Percentiles rank a stretch among this genome's conserved stretches.
Evolutionary conservation across 768 basidiomycete species (phyloP).

Genomic region (Amanita molliuscula): DNA sequence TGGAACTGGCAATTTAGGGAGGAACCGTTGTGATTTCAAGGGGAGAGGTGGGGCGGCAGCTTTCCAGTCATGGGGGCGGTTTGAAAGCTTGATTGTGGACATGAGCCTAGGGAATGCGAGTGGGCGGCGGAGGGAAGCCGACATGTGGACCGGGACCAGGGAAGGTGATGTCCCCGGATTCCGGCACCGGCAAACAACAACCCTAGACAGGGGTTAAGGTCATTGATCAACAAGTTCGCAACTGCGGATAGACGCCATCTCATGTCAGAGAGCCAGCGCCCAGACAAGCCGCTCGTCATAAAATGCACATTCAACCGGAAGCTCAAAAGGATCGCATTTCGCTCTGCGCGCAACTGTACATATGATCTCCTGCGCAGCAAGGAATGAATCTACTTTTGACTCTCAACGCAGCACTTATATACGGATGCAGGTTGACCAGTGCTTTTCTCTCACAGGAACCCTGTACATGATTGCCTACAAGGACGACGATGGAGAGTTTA

Average conservation of each 20-base stretch:
- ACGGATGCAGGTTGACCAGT: conserved; percentile 63
- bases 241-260: not conserved
- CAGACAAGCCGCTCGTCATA: conserved; percentile 72
- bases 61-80: conserved; percentile 60
- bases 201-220: conserved; percentile 5
- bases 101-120: conserved; percentile 1
- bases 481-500: conserved; percentile 81
- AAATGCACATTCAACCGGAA: conserved; percentile 74
- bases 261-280: conserved; percentile 25
- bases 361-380: conserved; percentile 64
- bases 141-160: not conserved
- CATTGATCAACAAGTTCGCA: not conserved
- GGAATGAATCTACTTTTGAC: conserved; percentile 31
- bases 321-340: conserved; percentile 71
- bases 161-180: not conserved
- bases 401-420: conserved; percentile 6
- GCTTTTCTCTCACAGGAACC: conserved; percentile 63
- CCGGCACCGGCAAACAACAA: not conserved
- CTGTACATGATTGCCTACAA: conserved; percentile 72
- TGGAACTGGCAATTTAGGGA: conserved; percentile 73
- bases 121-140: not conserved
- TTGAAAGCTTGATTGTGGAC: conserved; percentile 12
- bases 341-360: conserved; percentile 69
- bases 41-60: conserved; percentile 52
- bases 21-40: conserved; percentile 50